Conservation (phyloP, 148 eudicot species). For the Gaultheria prostrata region DNA sequence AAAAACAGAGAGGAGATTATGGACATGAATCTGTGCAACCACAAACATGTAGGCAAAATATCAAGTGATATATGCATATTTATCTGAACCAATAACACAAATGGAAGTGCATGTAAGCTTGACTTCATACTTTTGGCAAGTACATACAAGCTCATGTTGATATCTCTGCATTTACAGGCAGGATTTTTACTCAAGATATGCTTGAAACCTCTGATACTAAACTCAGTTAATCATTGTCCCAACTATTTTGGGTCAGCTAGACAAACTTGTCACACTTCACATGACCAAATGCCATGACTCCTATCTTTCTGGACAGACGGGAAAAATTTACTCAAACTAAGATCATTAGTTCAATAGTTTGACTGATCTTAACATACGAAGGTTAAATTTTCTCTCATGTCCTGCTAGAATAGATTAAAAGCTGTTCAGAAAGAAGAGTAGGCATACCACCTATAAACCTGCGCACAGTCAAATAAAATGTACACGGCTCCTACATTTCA, state of each 20-base stretch:
- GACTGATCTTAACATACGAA: background rate
- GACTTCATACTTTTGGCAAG: background rate
- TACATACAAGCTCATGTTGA: background rate
- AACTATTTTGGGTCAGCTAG: background rate
- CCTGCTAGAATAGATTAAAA: background rate
- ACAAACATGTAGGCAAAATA: background rate
- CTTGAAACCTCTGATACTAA: background rate
- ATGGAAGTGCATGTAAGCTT: background rate
- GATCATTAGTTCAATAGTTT: background rate
- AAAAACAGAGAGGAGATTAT: background rate
- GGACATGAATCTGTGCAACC: background rate
- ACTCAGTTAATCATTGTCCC: background rate
- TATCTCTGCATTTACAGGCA: background rate
- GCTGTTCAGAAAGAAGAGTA: background rate
- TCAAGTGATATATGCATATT: constrained; percentile 1
- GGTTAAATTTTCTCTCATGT: background rate
- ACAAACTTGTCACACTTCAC: background rate
- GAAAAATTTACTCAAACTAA: background rate
- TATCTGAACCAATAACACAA: constrained; percentile 8
- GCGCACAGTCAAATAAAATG: background rate
- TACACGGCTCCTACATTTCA: no score
- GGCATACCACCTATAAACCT: background rate
- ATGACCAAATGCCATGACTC: background rate
- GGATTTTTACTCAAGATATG: background rate
- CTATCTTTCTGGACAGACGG: background rate